These are phyloP conservation scores for Phytophthora citrophthora DNA, from an alignment of 352 stramenopile species.

Conservation along the genomic window DNA sequence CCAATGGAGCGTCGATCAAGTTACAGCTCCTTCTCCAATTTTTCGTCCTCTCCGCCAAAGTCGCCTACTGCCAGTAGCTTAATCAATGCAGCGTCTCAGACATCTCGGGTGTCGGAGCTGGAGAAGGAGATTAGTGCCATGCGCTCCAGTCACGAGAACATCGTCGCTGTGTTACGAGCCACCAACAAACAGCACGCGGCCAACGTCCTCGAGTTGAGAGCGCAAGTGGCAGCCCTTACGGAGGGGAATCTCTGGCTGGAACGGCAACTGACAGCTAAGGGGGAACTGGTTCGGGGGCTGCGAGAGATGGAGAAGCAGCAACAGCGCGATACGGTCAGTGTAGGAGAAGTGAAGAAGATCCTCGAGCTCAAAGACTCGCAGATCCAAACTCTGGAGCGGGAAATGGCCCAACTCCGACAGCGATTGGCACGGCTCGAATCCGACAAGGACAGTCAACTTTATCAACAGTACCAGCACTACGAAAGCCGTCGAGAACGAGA, in stretches of 20 bases:
- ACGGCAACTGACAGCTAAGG: slow-evolving; percentile 65
- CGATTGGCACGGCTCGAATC: slow-evolving; percentile 47
- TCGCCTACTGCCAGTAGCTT: slow-evolving; percentile 11
- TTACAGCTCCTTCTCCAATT: slow-evolving; percentile 30
- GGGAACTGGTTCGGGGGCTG: slow-evolving; percentile 57
- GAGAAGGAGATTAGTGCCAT: slow-evolving; percentile 69
- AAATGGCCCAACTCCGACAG: slow-evolving; percentile 57
- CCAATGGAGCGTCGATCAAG: slow-evolving; percentile 44
- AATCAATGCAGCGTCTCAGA: slow-evolving; percentile 15
- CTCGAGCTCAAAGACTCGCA: slow-evolving; percentile 60
- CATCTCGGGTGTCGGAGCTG: slow-evolving; percentile 53
- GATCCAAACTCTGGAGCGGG: slow-evolving; percentile 64
- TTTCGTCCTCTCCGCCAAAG: slow-evolving; percentile 17
- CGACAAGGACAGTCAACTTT: slow-evolving; percentile 68
- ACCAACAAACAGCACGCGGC: slow-evolving; percentile 75
- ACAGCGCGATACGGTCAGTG: slow-evolving; percentile 37
- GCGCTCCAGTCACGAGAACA: slow-evolving; percentile 74
- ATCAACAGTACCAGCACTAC: slow-evolving; percentile 55
- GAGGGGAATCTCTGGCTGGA: slow-evolving; percentile 70
- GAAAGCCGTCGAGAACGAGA: slow-evolving; percentile 51
- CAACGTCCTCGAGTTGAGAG: slow-evolving; percentile 70
- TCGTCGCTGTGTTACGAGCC: slow-evolving; percentile 66
- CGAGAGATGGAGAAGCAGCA: slow-evolving; percentile 54
- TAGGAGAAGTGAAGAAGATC: slow-evolving; percentile 49
- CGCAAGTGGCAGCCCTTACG: slow-evolving; percentile 62